A percentile compares a stretch with the other conserved stretches of the same genome.
These are phyloP conservation scores for Ascochyta fabae DNA, from an alignment of 2,329 filamentous ascomycete genomes.

Conservation along the genomic window DNA sequence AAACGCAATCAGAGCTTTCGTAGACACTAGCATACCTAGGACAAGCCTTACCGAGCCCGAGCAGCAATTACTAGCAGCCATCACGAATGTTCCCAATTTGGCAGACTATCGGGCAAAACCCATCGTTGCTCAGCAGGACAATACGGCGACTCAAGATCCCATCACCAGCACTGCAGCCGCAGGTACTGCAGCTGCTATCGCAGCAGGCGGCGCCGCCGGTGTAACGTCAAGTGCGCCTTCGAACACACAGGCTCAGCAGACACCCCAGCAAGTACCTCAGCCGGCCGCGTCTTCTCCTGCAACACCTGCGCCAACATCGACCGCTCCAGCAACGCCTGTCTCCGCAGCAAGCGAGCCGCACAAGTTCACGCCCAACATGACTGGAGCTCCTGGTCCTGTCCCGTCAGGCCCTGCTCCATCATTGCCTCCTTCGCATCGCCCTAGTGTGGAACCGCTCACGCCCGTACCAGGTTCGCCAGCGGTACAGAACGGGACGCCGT, in stretches of 20 bases:
- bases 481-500: slow-evolving; percentile 32
- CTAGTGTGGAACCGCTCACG: slow-evolving; percentile 47
- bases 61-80: slow-evolving; percentile 30
- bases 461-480: slow-evolving; percentile 46
- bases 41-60: slow-evolving; percentile 35
- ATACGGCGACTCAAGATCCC: slow-evolving; percentile 8
- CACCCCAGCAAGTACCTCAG: background rate
- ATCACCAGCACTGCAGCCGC: slow-evolving; percentile 28
- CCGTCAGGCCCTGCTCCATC: slow-evolving; percentile 13
- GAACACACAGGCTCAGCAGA: background rate
- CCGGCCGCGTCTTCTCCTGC: background rate
- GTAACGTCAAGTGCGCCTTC: slow-evolving; percentile 8
- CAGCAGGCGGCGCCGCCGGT: slow-evolving; percentile 39
- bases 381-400: slow-evolving; percentile 20
- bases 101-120: slow-evolving; percentile 23
- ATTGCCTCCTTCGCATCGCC: slow-evolving; percentile 31
- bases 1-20: slow-evolving; percentile 43
- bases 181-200: slow-evolving; percentile 42
- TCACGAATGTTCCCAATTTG: slow-evolving; percentile 31
- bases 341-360: slow-evolving; percentile 29
- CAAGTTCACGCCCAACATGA: slow-evolving; percentile 39
- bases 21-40: slow-evolving; percentile 34
- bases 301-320: background rate
- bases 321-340: slow-evolving; percentile 9
- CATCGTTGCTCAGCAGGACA: slow-evolving; percentile 19